Evolutionary conservation across 495 filamentous ascomycete species (phyloP), one percentile per base, ranked within the genome.

Genomic region (Aspergillus funiculosus): DNA sequence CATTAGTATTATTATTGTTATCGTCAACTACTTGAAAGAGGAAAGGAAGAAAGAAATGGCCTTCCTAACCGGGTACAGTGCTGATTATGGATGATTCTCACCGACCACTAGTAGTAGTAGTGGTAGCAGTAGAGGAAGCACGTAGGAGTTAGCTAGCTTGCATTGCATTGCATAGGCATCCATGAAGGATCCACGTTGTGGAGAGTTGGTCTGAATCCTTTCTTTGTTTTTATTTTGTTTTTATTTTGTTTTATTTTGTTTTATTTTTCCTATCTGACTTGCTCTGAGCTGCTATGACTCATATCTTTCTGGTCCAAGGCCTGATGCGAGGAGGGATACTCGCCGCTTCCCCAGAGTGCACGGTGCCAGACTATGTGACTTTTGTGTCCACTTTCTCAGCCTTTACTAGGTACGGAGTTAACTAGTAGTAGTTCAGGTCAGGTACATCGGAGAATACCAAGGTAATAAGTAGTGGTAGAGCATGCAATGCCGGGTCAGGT

Each of bases 141-240:
- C n/a, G n/a, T n/a, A 20, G 14, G 8, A 28, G 34, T 14, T 27
- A 44, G 15, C 8, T 42, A 43, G 39, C 46, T 31, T 50, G 48
- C 48, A 50, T 43, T 38, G 48, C 48, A 52, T 52, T 35, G 50
- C 50, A 44, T 39, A 35, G 24, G 38, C 29, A 36, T 41, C 29
- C n/a, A 31, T 27, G 26, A 32, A 42, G 47, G 47, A 50, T 50
- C 48, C 41, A 51, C 34, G 48, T 21, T 26, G 43, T 52, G 42
- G 38, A 22, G 37, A 14, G 32, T 40, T 35, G 25, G 26, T 25
- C 27, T 14, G 35, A 39, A 51, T 40, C 42, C 30, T 36, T 19
- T 29, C 29, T 45, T 35, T 11, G 14, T 15, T 35, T 34, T 17
- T 6, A n/a, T 34, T 34, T 34, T 5, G 17, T 34, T 34, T 34